Conservation (phyloP, 768 basidiomycete genomes). For the Hypsizygus marmoreus region DNA sequence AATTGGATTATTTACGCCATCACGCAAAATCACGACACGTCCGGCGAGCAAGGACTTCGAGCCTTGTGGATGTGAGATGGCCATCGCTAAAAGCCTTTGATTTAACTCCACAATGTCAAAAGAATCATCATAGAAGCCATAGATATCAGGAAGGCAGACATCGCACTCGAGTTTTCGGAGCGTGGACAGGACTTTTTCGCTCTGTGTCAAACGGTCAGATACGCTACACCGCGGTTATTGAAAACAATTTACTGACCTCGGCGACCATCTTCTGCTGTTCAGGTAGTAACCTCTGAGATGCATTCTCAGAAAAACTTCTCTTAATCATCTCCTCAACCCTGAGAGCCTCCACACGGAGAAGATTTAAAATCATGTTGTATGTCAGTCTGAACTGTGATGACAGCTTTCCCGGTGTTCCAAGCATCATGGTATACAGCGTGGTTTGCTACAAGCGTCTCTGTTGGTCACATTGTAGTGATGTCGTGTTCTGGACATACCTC, state of each 20-base stretch:
- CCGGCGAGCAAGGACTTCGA: conserved; percentile 70
- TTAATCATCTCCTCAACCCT: conserved; percentile 99
- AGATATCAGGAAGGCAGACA: conserved; percentile 72
- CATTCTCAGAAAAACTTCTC: conserved; percentile 97
- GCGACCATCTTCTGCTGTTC: conserved; percentile 89
- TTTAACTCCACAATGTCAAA: conserved; percentile 64
- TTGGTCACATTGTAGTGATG: conserved; percentile 2
- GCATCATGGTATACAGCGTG: conserved; percentile 84
- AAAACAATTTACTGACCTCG: conserved; percentile 56
- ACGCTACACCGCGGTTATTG: conserved; percentile 1
- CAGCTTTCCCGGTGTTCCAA: conserved; percentile 90
- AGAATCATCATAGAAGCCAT: conserved; percentile 73
- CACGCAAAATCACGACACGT: conserved; percentile 80
- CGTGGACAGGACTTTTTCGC: conserved; percentile 65
- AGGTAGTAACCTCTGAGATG: conserved; percentile 87
- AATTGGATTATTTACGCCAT: conserved; percentile 57
- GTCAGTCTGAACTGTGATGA: conserved; percentile 96
- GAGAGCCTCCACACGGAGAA: conserved; percentile 93
- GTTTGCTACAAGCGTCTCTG: conserved; percentile 53
- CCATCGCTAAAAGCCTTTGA: conserved; percentile 61
- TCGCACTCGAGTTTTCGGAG: conserved; percentile 70
- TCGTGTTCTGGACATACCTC: conserved; percentile 53
- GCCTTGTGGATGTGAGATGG: conserved; percentile 60
- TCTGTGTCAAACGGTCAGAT: conserved; percentile 41
- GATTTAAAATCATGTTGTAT: conserved; percentile 98